Base-by-base conservation (phyloP, 1,284 basidiomycete species). In the Xerocomus nothofagi region DNA sequence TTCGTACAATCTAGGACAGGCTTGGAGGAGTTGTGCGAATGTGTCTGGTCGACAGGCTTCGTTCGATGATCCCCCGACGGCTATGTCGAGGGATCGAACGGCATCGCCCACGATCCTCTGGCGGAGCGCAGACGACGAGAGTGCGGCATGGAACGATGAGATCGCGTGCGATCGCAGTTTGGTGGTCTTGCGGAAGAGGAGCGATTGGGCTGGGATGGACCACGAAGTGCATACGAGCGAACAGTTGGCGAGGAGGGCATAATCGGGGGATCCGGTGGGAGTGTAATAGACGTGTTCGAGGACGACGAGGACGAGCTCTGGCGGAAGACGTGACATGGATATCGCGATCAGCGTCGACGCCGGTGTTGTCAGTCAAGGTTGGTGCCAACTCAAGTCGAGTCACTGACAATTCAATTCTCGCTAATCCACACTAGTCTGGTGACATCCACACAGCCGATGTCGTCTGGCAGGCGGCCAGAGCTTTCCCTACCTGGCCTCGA, bases 271-370 rank as follows among this genome's bases (percentile, higher is more conserved):
- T 39, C 63, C 64, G 3, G 21, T 18, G 2, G 52, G 42, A 2
- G 55, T 54, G 55, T 74, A 74, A 59, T 76, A 78, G 8, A 54
- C 50, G 18, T 64, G 46, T 31, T 70, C 67, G 2, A 73, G 55
- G 53, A 84, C 73, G 57, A 65, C 67, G 23, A 75, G 67, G 18
- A 79, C 72, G 40, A 82, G 58, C 44, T 76, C 75, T 20, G 58
- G 46, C 0, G 73, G 74, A 23, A 76, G 51, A 34, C 26, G 39
- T 9, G 43, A 47, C 57, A 66, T 62, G 6, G n/a, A n/a, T n/a
- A n/a, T n/a, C n/a, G n/a, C n/a, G n/a, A n/a, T n/a, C n/a, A n/a
- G n/a, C n/a, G n/a, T n/a, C n/a, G n/a, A n/a, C n/a, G n/a, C n/a
- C n/a, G n/a, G n/a, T n/a, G n/a, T n/a, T n/a, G n/a, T n/a, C n/a